Base-by-base conservation (phyloP, 2,329 filamentous ascomycete genomes). In the Cryphonectria carpinicola region DNA sequence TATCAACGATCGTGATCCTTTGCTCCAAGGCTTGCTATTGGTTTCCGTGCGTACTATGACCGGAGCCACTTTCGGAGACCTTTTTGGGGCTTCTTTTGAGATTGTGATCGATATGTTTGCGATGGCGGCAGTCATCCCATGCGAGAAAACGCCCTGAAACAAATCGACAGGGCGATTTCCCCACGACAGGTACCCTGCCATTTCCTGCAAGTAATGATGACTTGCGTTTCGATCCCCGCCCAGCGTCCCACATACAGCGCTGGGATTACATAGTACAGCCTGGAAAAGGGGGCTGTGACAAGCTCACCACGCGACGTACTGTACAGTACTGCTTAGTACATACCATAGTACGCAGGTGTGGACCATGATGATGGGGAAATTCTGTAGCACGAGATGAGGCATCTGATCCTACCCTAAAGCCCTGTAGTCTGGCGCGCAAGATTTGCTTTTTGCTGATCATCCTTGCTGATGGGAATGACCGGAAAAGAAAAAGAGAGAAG, bases 81-180 rank as follows among this genome's bases (percentile, higher is more conserved):
- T 67, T 68, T 28, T 35, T 46, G 49, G 19, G 28, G 32, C 49
- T 41, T 37, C 49, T 54, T 28, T 62, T 54, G 22, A 61, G 41
- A 68, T 68, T 58, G 46, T 13, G 41, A 62, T 68, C 60, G 43
- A 39, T 56, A 5, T 39, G 60, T 19, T 64, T 64, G 54, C 60
- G 32, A 52, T 32, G 35, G 52, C 7, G 60, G 61, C n/a, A 37
- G 35, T 35, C 46, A 3, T 28, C 11, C 46, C 25, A 35, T 25
- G 25, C 39, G 52, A 56, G 52, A 65, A 65, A 66, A 70, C 37
- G 41, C 25, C 49, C 67, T 71, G 70, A 71, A 71, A 71, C 70
- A 70, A 49, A 52, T 60, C 64, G 67, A 66, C 67, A 71, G 70
- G 67, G 70, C 70, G 65, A 35, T 65, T 64, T 62, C 70, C 66